These are phyloP conservation scores for Arabidopsis lyrata DNA, from an alignment of 441 rosid species.

Conservation along the genomic window DNA sequence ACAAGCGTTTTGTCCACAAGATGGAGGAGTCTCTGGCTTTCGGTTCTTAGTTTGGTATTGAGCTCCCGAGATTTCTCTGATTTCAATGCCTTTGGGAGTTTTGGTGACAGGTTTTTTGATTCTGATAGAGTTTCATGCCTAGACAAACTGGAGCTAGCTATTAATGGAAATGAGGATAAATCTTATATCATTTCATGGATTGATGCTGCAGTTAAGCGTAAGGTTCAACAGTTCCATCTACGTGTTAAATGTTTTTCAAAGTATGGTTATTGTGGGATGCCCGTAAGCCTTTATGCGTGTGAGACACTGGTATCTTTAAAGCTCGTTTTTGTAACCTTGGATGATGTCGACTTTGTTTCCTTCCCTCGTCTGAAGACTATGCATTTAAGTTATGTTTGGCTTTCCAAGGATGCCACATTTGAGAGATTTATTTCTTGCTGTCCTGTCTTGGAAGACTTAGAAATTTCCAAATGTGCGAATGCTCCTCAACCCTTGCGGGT, in stretches of 20 bases:
- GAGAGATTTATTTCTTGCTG: conserved; percentile 22
- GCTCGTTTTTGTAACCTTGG: neutral
- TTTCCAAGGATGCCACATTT: neutral
- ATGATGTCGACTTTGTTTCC: conserved; percentile 1
- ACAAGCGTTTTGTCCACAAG: conserved; percentile 5
- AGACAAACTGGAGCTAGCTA: neutral
- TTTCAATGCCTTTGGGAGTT: neutral
- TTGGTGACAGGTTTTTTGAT: neutral
- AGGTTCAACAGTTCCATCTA: neutral
- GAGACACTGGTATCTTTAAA: conserved; percentile 8
- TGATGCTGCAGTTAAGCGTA: conserved; percentile 12
- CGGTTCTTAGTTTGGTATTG: neutral
- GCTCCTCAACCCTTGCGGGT: conserved; percentile 2
- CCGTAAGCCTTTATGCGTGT: neutral
- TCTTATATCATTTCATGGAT: conserved; percentile 16
- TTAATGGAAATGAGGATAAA: neutral
- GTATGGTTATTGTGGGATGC: neutral
- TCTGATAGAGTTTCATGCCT: neutral
- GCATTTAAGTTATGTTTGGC: neutral
- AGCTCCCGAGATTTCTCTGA: neutral
- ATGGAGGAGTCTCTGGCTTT: neutral
- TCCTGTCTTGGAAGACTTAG: conserved; percentile 6
- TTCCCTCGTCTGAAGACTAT: conserved; percentile 27
- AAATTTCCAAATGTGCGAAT: neutral
- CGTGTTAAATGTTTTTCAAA: neutral